Evolutionary conservation across 2,329 filamentous ascomycete genomes (phyloP), one percentile per base, ranked within the genome.

Genomic region (Rhynchosporium graminicola): DNA sequence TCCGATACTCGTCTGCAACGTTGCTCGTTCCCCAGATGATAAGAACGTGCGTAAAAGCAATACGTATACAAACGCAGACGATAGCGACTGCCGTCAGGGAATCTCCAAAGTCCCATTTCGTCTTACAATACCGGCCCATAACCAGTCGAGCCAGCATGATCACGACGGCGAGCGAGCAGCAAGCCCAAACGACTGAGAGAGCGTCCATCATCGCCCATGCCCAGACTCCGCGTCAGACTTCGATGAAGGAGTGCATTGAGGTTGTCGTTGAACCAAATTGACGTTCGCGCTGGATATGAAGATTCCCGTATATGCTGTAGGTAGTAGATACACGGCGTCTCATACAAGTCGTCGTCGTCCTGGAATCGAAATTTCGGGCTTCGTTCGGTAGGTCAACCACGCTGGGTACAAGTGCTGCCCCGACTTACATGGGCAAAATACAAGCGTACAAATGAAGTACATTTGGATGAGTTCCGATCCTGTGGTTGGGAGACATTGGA

Each of bases 21-120:
- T 75, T 76, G 66, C 70, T 74, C 3, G 74, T 76, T 31, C 73
- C 72, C 75, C 75, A 76, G 47, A 71, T 70, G 47, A 76, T 62
- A 43, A 76, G 71, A 26, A 76, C 70, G 50, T 76, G 73, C 31
- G 75, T 73, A 13, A 76, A 56, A 36, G 47, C 59, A 50, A 43
- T 62, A 3, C 48, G 55, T 9, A 57, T 51, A 20, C 59, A 26
- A 2, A 51, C 38, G 29, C 58, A 55, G 26, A 55, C 28, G 29
- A 63, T 55, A 8, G 55, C 55, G 9, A 55, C 46, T 28, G 50
- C 50, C 1, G 61, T 63, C 28, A 63, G 29, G 9, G 36, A 47
- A 48, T 59, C 61, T 4, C 61, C 55, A 20, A 43, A n/a, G 15
- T 59, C 56, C 26, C 33, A 63, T 55, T 59, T 63, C 33, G 45